Percentiles rank a stretch among this genome's conserved stretches.
phyloP scores from a whole-genome alignment of 1,139 yeast species.

The Yamadazyma dendronema region DNA sequence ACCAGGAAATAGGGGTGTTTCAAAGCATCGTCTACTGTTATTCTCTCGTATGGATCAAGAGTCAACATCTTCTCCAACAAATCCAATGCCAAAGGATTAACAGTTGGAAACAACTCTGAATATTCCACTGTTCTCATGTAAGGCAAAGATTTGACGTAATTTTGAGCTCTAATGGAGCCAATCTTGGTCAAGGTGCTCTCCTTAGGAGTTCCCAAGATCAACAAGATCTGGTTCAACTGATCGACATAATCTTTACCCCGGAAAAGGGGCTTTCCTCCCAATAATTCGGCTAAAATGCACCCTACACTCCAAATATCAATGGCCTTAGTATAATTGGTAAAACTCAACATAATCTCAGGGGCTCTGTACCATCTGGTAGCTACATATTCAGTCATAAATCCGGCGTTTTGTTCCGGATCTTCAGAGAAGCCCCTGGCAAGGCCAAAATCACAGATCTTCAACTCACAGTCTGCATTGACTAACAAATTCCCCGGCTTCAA shows the following conservation, averaged over 20 bases:
- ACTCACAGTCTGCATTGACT: slow-evolving; percentile 94
- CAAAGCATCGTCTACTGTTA: slow-evolving; percentile 85
- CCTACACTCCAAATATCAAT: slow-evolving; percentile 98
- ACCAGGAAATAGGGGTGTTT: slow-evolving; percentile 84
- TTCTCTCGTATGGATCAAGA: slow-evolving; percentile 82
- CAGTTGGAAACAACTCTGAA: slow-evolving; percentile 68
- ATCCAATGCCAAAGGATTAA: slow-evolving; percentile 85
- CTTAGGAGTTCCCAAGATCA: slow-evolving; percentile 86
- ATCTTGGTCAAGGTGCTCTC: slow-evolving; percentile 80
- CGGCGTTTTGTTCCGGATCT: slow-evolving; percentile 83
- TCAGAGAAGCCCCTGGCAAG: slow-evolving; percentile 92
- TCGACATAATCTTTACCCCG: slow-evolving; percentile 96
- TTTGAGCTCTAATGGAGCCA: slow-evolving; percentile 88
- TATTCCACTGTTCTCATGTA: slow-evolving; percentile 82
- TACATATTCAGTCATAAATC: slow-evolving; percentile 92
- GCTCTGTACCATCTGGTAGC: slow-evolving; percentile 99
- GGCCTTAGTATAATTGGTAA: slow-evolving; percentile 91
- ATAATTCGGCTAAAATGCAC: slow-evolving; percentile 87
- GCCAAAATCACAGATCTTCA: slow-evolving; percentile 96
- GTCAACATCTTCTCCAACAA: slow-evolving; percentile 79
- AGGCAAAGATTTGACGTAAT: slow-evolving; percentile 85
- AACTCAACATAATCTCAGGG: slow-evolving; percentile 93
- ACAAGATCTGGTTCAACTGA: slow-evolving; percentile 84
- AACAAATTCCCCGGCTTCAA: slow-evolving; percentile 90
- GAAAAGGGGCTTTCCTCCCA: slow-evolving; percentile 90